phyloP scores from a whole-genome alignment of 768 basidiomycete genomes.

The Trametes villosa region DNA sequence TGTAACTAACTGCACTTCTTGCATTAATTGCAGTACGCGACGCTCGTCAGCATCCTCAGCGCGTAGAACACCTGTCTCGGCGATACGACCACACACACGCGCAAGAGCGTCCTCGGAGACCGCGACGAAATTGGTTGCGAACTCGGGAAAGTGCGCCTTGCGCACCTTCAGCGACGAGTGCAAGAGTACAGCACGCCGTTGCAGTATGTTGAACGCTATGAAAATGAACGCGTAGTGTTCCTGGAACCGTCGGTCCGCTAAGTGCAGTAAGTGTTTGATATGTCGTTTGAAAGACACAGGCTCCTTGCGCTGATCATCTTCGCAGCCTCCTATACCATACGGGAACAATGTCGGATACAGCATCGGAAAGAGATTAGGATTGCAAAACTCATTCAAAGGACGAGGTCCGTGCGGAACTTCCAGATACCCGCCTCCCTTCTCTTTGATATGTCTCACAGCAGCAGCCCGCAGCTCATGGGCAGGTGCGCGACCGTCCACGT shows the following conservation, averaged over 20 bases:
- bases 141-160: neutral
- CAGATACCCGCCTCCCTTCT: slow-evolving; percentile 33
- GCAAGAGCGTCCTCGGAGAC: neutral
- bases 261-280: slow-evolving; percentile 37
- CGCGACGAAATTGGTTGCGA: neutral
- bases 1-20: neutral
- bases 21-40: neutral
- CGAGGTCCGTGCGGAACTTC: slow-evolving; percentile 37
- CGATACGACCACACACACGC: neutral
- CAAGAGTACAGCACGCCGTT: slow-evolving; percentile 36
- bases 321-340: slow-evolving; percentile 47
- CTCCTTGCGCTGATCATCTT: slow-evolving; percentile 32
- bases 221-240: slow-evolving; percentile 47
- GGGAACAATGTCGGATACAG: slow-evolving; percentile 50
- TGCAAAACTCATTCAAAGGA: slow-evolving; percentile 42
- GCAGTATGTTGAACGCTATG: slow-evolving; percentile 46
- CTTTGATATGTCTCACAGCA: slow-evolving; percentile 39
- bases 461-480: slow-evolving; percentile 37
- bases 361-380: slow-evolving; percentile 42
- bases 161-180: slow-evolving; percentile 38
- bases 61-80: neutral
- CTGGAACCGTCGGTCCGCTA: slow-evolving; percentile 38
- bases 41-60: neutral
- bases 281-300: slow-evolving; percentile 26
- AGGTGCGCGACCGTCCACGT: slow-evolving; percentile 35